phyloP scores from a whole-genome alignment of 371 early-diverging fungal genomes.

The Rhizopus sp. region DNA sequence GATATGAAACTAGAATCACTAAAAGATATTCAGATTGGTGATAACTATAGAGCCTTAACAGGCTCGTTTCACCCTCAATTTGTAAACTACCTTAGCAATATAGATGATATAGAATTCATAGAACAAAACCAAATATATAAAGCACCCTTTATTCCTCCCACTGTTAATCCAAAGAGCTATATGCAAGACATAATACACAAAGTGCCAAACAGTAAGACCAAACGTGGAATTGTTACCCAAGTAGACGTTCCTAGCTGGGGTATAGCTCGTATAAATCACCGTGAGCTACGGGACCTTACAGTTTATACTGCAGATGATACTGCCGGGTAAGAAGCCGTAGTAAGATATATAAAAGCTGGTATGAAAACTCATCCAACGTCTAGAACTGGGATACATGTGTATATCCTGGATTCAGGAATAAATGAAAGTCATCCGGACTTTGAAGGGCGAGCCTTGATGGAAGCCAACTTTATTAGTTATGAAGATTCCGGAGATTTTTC shows the following conservation, averaged over 20 bases:
- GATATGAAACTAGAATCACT: slow-evolving; percentile 1
- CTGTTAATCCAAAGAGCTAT: slow-evolving; percentile 6
- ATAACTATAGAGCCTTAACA: slow-evolving; percentile 16
- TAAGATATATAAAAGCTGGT: not conserved
- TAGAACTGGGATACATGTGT: slow-evolving; percentile 65
- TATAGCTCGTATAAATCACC: slow-evolving; percentile 55
- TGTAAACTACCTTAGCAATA: slow-evolving; percentile 28
- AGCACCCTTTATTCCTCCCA: slow-evolving; percentile 12
- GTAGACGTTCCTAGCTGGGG: slow-evolving; percentile 60
- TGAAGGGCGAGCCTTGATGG: slow-evolving; percentile 76
- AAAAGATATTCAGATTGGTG: slow-evolving; percentile 16
- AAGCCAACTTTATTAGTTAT: slow-evolving; percentile 58
- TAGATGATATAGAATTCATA: slow-evolving; percentile 55
- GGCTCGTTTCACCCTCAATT: slow-evolving; percentile 30
- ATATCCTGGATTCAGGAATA: slow-evolving; percentile 81
- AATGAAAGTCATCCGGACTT: slow-evolving; percentile 79
- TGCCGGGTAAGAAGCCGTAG: slow-evolving; percentile 42
- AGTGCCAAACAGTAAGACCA: not conserved
- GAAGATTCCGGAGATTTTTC: slow-evolving; percentile 46
- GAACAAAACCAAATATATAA: slow-evolving; percentile 53
- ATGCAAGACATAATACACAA: not conserved
- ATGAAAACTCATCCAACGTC: not conserved
- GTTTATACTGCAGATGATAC: slow-evolving; percentile 41
- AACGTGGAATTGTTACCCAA: slow-evolving; percentile 23
- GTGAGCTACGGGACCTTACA: slow-evolving; percentile 28